Evolutionary conservation across 2,329 filamentous ascomycete species (phyloP).

Genomic region (Fusarium gaditjirri): DNA sequence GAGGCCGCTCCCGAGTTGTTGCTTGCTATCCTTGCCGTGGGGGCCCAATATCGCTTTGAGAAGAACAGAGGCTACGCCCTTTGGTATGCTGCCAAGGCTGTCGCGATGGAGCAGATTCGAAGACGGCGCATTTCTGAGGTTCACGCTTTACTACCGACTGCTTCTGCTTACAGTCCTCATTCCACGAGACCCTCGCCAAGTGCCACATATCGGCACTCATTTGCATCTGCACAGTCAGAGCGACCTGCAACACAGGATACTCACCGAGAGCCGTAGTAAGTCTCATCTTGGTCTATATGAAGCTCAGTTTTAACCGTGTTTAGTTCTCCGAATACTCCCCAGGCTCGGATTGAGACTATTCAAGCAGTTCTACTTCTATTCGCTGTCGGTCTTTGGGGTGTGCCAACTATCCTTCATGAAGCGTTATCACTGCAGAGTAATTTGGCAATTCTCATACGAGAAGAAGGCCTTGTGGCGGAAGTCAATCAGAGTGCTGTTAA

Average conservation of each 20-base stretch:
- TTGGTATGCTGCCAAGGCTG: slow-evolving; percentile 70
- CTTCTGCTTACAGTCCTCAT: slow-evolving; percentile 68
- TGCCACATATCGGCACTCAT: slow-evolving; percentile 66
- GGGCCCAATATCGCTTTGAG: slow-evolving; percentile 73
- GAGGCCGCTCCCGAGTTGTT: slow-evolving; percentile 75
- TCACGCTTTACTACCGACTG: slow-evolving; percentile 65
- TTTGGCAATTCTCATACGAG: slow-evolving; percentile 66
- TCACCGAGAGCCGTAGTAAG: slow-evolving; percentile 69
- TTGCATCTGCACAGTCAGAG: slow-evolving; percentile 67
- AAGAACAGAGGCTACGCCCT: slow-evolving; percentile 67
- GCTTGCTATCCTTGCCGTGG: slow-evolving; percentile 74
- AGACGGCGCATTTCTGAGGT: slow-evolving; percentile 67
- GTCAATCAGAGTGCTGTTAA: slow-evolving; percentile 56
- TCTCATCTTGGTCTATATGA: neutral
- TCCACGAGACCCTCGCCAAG: slow-evolving; percentile 69
- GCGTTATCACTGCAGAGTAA: slow-evolving; percentile 68
- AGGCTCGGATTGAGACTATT: slow-evolving; percentile 71
- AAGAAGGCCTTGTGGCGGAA: slow-evolving; percentile 65
- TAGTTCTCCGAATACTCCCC: slow-evolving; percentile 68
- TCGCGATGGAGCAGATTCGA: slow-evolving; percentile 68
- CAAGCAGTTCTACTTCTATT: slow-evolving; percentile 71
- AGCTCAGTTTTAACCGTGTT: slow-evolving; percentile 1
- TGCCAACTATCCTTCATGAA: slow-evolving; percentile 69
- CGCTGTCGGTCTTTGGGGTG: slow-evolving; percentile 69
- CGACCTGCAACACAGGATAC: slow-evolving; percentile 67